A percentile compares a stretch with the other conserved stretches of the same genome.
These are phyloP conservation scores for Chytridium lagenaria DNA, from an alignment of 371 early-diverging fungal species.

Conservation along the genomic window DNA sequence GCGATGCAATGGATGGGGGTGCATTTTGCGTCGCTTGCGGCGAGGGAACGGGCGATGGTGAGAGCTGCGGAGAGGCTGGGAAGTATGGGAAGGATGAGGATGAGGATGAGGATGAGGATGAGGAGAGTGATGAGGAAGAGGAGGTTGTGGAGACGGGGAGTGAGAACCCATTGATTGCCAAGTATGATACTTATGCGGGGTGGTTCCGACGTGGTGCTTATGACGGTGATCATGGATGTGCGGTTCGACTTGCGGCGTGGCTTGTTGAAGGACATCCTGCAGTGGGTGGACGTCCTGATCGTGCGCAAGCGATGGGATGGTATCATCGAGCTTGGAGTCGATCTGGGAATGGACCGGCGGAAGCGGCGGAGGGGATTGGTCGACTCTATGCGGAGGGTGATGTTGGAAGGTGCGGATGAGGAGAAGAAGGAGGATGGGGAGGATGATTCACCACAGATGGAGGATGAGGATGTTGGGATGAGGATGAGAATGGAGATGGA, in stretches of 20 bases:
- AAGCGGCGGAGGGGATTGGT: conserved; percentile 9
- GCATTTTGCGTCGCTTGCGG: conserved; percentile 7
- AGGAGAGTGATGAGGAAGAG: not conserved
- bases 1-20: conserved; percentile 12
- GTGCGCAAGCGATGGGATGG: conserved; percentile 9
- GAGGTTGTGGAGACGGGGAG: not conserved
- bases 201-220: conserved; percentile 12
- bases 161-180: not conserved
- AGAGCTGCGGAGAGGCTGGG: not conserved
- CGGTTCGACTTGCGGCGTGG: conserved; percentile 1
- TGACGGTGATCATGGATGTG: not conserved
- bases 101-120: not conserved
- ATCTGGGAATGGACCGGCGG: conserved; percentile 5
- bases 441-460: not conserved
- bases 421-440: not conserved
- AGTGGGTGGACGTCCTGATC: not conserved
- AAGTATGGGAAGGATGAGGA: too few species aligned
- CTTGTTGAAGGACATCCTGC: conserved; percentile 8
- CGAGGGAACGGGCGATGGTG: conserved; percentile 7
- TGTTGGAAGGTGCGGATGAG: not conserved
- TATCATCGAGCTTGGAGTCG: not conserved
- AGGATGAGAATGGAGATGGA: not conserved
- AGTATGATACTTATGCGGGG: conserved; percentile 5
- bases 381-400: not conserved
- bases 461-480: not conserved